phyloP scores from a whole-genome alignment of 2,329 filamentous ascomycete species.

The Neonectria sp. region DNA sequence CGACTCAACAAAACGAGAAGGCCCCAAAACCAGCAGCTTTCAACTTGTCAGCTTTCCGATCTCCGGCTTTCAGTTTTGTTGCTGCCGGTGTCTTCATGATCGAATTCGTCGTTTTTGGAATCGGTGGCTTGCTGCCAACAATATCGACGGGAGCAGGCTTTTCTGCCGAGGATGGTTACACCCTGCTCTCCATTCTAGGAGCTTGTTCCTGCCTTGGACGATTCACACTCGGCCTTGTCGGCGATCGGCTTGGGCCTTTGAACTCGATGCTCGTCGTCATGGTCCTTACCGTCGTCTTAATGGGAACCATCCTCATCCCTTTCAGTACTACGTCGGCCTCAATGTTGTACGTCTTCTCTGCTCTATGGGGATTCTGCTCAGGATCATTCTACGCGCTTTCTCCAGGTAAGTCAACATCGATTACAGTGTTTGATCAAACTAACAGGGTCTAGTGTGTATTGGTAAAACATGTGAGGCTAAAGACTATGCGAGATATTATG shows the following conservation, averaged over 20 bases:
- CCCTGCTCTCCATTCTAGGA: conserved; percentile 59
- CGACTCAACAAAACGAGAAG: background rate
- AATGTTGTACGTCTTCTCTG: conserved; percentile 59
- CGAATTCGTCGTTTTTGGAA: conserved; percentile 63
- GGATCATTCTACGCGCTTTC: conserved; percentile 60
- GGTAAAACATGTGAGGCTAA: conserved; percentile 60
- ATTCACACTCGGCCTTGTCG: conserved; percentile 56
- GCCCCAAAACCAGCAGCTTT: conserved; percentile 34
- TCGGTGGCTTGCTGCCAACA: conserved; percentile 60
- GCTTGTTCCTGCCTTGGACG: conserved; percentile 58
- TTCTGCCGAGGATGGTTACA: conserved; percentile 55
- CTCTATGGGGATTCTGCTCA: conserved; percentile 62
- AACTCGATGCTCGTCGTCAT: conserved; percentile 49
- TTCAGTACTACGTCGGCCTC: conserved; percentile 54
- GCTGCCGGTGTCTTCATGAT: conserved; percentile 58
- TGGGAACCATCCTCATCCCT: conserved; percentile 58
- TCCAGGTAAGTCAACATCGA: conserved; percentile 33
- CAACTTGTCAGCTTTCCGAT: conserved; percentile 56
- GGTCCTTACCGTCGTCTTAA: conserved; percentile 54
- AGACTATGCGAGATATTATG: conserved; percentile 60
- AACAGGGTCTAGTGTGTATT: conserved; percentile 53
- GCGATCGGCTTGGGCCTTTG: conserved; percentile 59
- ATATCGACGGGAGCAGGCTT: conserved; percentile 54
- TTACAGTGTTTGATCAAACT: accelerated
- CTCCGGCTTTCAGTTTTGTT: conserved; percentile 55